Evolutionary conservation across 768 basidiomycete species (phyloP).

Genomic region (Kwoniella dejecticola): DNA sequence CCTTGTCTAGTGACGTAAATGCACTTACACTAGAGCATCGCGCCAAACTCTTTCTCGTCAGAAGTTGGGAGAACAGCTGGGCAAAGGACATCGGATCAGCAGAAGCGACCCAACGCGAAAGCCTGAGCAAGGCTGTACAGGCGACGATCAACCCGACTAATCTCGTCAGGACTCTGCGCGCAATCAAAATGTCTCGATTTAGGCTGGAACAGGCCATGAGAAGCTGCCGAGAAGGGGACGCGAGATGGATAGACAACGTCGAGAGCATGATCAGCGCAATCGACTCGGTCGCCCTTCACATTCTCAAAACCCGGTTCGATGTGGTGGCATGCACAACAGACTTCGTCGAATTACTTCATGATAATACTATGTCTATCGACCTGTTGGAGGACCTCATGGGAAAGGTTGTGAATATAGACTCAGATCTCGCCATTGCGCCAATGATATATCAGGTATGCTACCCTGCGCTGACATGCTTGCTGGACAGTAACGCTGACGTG

Average conservation of each 20-base stretch:
- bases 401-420: slow-evolving; percentile 63
- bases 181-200: slow-evolving; percentile 61
- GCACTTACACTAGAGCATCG: slow-evolving; percentile 71
- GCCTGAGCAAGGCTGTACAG: slow-evolving; percentile 70
- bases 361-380: slow-evolving; percentile 70
- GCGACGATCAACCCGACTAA: slow-evolving; percentile 70
- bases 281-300: slow-evolving; percentile 66
- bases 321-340: slow-evolving; percentile 69
- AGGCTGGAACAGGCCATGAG: slow-evolving; percentile 47
- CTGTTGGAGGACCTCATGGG: slow-evolving; percentile 75
- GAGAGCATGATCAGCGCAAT: slow-evolving; percentile 69
- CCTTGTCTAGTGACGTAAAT: slow-evolving; percentile 72
- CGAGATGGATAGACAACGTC: slow-evolving; percentile 60
- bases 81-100: slow-evolving; percentile 73
- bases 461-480: slow-evolving; percentile 52
- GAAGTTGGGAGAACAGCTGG: slow-evolving; percentile 88
- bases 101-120: slow-evolving; percentile 66
- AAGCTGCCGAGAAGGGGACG: slow-evolving; percentile 9
- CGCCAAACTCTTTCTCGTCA: slow-evolving; percentile 73
- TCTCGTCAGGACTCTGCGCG: slow-evolving; percentile 69
- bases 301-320: slow-evolving; percentile 65
- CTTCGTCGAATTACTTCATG: slow-evolving; percentile 74
- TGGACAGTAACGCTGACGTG: neutral
- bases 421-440: slow-evolving; percentile 62
- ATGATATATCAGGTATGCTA: slow-evolving; percentile 66